Evolutionary conservation across 169 alveolate species (phyloP), one percentile per base, ranked within the genome.

Genomic region (Ichthyophthirius multifiliis): DNA sequence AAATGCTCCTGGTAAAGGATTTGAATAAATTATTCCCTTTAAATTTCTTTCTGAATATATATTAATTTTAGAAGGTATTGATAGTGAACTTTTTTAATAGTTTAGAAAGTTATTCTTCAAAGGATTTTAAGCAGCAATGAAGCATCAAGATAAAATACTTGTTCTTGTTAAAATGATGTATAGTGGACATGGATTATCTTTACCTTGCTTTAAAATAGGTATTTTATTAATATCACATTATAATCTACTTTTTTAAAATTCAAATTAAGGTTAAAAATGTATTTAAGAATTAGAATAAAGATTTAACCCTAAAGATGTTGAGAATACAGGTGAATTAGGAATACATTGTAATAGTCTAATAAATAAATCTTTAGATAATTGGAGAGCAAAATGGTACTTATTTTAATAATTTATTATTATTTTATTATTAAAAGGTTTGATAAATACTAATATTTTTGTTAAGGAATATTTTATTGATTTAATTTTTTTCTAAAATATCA

Each of bases 1-100:
- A 20, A 92, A 88, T 85, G 92, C 97, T 0, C 98, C 96, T 10
- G 98, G 98, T 0, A 92, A 92, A 12, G 87, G 82, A 77, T 92
- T 92, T 71, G 96, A 92, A 75, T 46, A 75, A 67, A 82, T 67
- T 32, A 94, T 92, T 4, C 96, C 96, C 3, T 92, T 92, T 65
- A 92, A 92, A 76, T 73, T 92, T 31, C 83, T 93, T 2, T 71
- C 87, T 30, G 94, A 92, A 30, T 82, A 79, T 67, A 62, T 92
- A 7, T 90, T 87, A 62, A 88, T 92, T 37, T 37, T 92, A 20
- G 96, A 94, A 15, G 96, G 96, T 5, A 83, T 74, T 0, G 67
- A 92, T 48, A 87, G 91, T 45, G 74, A 82, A 43, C 46, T 79
- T 12, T 92, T 89, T 75, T 46, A 63, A 31, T 71, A 85, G 45